Evolutionary conservation across 208 protist species (phyloP).

Genomic region (Leishmania tropica): DNA sequence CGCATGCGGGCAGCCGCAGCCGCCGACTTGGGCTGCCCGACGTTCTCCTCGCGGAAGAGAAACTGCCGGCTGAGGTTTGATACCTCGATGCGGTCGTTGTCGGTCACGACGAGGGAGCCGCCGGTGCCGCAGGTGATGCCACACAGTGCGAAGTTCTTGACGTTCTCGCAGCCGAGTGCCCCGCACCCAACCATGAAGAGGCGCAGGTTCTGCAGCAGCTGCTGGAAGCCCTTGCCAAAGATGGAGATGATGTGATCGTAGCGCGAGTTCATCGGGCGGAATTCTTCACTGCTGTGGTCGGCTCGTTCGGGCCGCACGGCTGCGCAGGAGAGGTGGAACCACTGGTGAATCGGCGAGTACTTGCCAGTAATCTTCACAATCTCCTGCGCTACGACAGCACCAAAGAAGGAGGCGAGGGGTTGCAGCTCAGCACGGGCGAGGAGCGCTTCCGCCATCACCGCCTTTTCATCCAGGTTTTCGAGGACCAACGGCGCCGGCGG

Average conservation of each 20-base stretch:
- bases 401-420: conserved; percentile 93
- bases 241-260: conserved; percentile 83
- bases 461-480: conserved; percentile 58
- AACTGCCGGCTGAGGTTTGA: conserved; percentile 99
- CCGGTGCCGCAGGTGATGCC: conserved; percentile 90
- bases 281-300: conserved; percentile 51
- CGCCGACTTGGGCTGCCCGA: conserved; percentile 96
- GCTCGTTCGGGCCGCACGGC: conserved; percentile 70
- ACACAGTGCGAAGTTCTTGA: conserved; percentile 99
- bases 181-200: conserved; percentile 98
- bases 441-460: conserved; percentile 51
- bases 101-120: conserved; percentile 95
- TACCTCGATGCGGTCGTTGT: conserved; percentile 99
- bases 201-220: conserved; percentile 63
- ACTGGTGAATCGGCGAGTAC: conserved; percentile 96
- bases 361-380: conserved; percentile 97
- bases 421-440: conserved; percentile 80
- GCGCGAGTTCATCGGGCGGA: conserved; percentile 47
- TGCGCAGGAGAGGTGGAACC: conserved; percentile 93
- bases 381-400: conserved; percentile 97
- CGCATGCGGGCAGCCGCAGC: conserved; percentile 91
- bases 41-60: conserved; percentile 98
- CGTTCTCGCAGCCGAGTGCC: conserved; percentile 99
- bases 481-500: conserved; percentile 61
- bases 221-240: conserved; percentile 74